These are phyloP conservation scores for Cladophialophora bantiana DNA, from an alignment of 2,329 filamentous ascomycete genomes.

Conservation along the genomic window DNA sequence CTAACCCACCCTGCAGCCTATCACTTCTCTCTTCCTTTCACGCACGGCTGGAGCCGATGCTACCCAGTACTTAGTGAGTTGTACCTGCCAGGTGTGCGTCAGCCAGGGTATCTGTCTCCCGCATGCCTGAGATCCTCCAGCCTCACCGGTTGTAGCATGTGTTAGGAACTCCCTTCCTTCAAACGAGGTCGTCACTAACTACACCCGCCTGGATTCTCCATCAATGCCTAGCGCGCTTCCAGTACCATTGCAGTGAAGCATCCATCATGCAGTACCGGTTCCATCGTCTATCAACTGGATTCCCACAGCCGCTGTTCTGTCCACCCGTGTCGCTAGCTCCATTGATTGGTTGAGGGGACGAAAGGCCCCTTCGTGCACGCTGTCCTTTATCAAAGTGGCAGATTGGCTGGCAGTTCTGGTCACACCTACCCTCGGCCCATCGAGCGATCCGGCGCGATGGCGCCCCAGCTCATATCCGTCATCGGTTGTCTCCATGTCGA, in stretches of 20 bases:
- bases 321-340: neutral
- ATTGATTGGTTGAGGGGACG: neutral
- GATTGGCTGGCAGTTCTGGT: neutral
- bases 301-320: neutral
- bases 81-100: neutral
- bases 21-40: neutral
- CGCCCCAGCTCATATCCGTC: constrained; percentile 12
- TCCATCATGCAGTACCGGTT: neutral
- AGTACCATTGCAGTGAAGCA: neutral
- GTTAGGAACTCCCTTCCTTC: neutral
- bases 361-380: neutral
- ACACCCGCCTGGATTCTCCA: too few species aligned
- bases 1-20: neutral
- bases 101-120: neutral
- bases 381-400: neutral
- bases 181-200: neutral
- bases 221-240: too few species aligned
- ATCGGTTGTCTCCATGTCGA: constrained; percentile 28
- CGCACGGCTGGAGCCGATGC: neutral
- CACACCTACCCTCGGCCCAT: neutral
- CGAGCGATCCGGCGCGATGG: constrained; percentile 1
- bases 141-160: constrained; percentile 4
- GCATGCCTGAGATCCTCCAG: neutral
- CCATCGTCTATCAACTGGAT: neutral
- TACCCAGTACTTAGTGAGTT: neutral